Evolutionary conservation across 140 eudicot genomes (phyloP).

Genomic region (Anethum foeniculum): DNA sequence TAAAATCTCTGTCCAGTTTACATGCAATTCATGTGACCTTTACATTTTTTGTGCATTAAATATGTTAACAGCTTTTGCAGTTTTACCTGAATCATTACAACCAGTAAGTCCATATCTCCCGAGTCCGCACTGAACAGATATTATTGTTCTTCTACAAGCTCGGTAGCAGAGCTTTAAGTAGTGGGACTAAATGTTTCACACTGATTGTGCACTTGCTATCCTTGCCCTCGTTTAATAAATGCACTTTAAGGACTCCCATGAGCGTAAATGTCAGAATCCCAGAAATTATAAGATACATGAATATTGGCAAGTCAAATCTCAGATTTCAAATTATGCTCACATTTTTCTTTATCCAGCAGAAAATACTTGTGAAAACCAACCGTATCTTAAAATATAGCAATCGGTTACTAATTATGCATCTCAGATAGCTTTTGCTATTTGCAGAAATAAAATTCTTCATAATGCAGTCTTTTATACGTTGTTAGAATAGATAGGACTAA

Average conservation of each 20-base stretch:
- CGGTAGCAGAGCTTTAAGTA: neutral
- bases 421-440: neutral
- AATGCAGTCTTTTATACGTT: neutral
- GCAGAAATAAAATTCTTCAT: neutral
- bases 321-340: neutral
- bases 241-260: constrained; percentile 1
- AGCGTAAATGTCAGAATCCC: constrained; percentile 11
- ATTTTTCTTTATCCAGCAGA: neutral
- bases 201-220: neutral
- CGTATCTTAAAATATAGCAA: neutral
- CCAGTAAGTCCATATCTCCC: constrained; percentile 1
- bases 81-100: constrained; percentile 6
- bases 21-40: constrained; percentile 8
- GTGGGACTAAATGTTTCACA: constrained; percentile 13
- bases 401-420: neutral
- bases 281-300: neutral
- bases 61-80: neutral
- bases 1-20: constrained; percentile 1
- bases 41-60: neutral
- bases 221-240: neutral
- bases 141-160: neutral
- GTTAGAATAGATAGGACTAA: neutral
- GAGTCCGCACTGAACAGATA: neutral
- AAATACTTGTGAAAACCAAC: neutral
- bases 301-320: neutral